These are phyloP conservation scores for Glycine soja DNA, from an alignment of 306 rosid genomes.

Conservation along the genomic window DNA sequence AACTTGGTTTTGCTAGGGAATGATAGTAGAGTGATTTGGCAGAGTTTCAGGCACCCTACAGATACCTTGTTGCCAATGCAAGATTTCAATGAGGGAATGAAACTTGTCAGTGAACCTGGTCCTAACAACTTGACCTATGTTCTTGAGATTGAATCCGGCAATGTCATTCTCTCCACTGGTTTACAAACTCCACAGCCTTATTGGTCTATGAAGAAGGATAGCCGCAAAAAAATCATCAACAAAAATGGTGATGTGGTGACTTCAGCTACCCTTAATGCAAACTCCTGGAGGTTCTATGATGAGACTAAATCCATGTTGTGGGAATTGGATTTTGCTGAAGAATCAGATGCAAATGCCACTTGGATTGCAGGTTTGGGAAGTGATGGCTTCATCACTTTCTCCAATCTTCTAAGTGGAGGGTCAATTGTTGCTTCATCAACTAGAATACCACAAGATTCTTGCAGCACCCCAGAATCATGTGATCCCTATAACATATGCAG, in stretches of 20 bases:
- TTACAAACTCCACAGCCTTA: slow-evolving; percentile 58
- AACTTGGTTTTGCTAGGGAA: slow-evolving; percentile 60
- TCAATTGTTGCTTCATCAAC: slow-evolving; percentile 45
- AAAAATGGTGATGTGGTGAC: slow-evolving; percentile 40
- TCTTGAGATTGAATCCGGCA: slow-evolving; percentile 55
- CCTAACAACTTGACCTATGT: slow-evolving; percentile 44
- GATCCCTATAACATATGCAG: slow-evolving; percentile 59
- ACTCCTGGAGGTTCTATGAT: slow-evolving; percentile 61
- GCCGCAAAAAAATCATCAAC: slow-evolving; percentile 44
- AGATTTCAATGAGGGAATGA: slow-evolving; percentile 59
- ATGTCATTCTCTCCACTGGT: slow-evolving; percentile 55
- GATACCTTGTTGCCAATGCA: slow-evolving; percentile 66
- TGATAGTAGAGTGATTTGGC: slow-evolving; percentile 56
- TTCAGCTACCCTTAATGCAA: slow-evolving; percentile 47
- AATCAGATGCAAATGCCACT: slow-evolving; percentile 47
- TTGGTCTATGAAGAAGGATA: slow-evolving; percentile 58
- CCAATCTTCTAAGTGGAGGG: slow-evolving; percentile 42
- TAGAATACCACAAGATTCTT: slow-evolving; percentile 58
- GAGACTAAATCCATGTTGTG: slow-evolving; percentile 49
- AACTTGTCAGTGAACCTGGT: slow-evolving; percentile 51
- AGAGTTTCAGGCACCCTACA: slow-evolving; percentile 65
- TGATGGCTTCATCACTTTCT: slow-evolving; percentile 63
- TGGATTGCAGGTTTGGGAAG: slow-evolving; percentile 70
- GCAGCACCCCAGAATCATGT: slow-evolving; percentile 75
- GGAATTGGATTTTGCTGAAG: slow-evolving; percentile 55